Evolutionary conservation across 1,284 basidiomycete genomes (phyloP).

Genomic region (Boletus sp.): DNA sequence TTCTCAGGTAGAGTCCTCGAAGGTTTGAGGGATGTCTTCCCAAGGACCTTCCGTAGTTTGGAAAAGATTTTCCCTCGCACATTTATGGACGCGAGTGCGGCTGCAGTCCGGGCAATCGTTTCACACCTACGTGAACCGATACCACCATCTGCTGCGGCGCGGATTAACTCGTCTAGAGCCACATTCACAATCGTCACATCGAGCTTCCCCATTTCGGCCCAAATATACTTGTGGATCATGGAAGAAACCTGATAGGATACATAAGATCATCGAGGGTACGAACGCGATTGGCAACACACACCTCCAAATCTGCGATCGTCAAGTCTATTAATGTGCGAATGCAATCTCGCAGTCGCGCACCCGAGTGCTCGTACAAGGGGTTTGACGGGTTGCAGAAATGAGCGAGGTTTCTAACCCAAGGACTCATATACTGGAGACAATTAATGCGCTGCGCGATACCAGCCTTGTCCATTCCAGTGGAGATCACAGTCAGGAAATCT

Average conservation of each 20-base stretch:
- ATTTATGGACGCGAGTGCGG: conserved; percentile 70
- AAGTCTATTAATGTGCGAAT: conserved; percentile 73
- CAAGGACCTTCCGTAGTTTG: conserved; percentile 75
- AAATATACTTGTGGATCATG: conserved; percentile 68
- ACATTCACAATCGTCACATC: conserved; percentile 66
- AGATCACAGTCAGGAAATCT: conserved; percentile 83
- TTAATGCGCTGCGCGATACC: conserved; percentile 55
- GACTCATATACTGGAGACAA: conserved; percentile 76
- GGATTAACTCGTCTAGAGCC: conserved; percentile 73
- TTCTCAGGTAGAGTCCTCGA: conserved; percentile 65
- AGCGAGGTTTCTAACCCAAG: conserved; percentile 82
- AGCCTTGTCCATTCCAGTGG: conserved; percentile 57
- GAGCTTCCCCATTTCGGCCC: conserved; percentile 68
- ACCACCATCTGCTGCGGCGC: conserved; percentile 77
- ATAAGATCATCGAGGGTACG: conserved; percentile 9
- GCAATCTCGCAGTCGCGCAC: conserved; percentile 71
- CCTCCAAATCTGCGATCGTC: conserved; percentile 68
- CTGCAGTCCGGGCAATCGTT: conserved; percentile 69
- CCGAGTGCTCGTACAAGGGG: conserved; percentile 63
- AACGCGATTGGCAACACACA: conserved; percentile 31
- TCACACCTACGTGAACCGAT: conserved; percentile 74
- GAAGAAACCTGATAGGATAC: conserved; percentile 52
- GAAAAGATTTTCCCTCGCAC: conserved; percentile 76
- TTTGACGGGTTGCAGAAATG: conserved; percentile 68
- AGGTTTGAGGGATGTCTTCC: conserved; percentile 64